These are phyloP conservation scores for Neofusicoccum laricinum DNA, from an alignment of 2,329 filamentous ascomycete genomes.

Conservation along the genomic window DNA sequence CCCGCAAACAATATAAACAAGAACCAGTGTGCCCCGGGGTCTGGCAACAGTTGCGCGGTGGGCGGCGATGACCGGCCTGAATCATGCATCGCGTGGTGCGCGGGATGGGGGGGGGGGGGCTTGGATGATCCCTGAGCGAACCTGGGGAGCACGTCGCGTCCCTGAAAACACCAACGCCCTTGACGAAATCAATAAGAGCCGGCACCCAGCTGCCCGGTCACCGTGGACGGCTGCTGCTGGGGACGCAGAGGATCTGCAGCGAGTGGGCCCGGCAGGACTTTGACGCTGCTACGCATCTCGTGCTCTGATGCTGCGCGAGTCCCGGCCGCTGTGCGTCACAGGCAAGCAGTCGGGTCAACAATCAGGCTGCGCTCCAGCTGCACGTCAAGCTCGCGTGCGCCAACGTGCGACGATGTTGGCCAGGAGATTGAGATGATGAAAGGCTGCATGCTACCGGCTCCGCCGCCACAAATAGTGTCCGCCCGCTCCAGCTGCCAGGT, in stretches of 20 bases:
- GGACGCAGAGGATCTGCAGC: neutral
- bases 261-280: neutral
- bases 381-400: slow-evolving; percentile 2
- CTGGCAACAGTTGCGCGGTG: neutral
- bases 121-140: neutral
- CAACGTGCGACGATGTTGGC: neutral
- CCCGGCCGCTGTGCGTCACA: neutral
- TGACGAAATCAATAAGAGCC: neutral
- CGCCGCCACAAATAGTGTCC: neutral
- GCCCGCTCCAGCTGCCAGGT: neutral
- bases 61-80: neutral
- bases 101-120: neutral
- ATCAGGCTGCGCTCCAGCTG: neutral
- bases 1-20: too few species aligned
- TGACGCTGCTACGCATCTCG: neutral
- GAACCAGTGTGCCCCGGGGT: neutral
- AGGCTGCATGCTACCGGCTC: neutral
- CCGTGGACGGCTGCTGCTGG: neutral
- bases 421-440: neutral
- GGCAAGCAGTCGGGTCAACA: neutral
- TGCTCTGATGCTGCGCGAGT: neutral
- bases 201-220: neutral
- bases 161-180: neutral
- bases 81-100: neutral
- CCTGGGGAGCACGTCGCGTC: neutral